Evolutionary conservation across 164 flowering plant species (phyloP).

Genomic region (Pachysandra terminalis): DNA sequence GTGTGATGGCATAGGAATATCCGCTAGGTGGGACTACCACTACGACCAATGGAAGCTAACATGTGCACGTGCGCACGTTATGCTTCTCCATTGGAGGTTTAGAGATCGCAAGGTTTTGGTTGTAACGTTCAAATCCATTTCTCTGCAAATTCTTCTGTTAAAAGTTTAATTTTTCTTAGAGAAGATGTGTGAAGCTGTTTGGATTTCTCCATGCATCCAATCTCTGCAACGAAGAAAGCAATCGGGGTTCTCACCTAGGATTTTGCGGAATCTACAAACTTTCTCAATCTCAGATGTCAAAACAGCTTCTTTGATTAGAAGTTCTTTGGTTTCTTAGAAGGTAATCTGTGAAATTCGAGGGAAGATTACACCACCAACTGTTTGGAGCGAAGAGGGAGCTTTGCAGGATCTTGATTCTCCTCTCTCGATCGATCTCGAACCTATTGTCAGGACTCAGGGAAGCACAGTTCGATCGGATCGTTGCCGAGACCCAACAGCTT

Average conservation of each 20-base stretch:
- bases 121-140: not conserved
- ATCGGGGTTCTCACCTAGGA: not conserved
- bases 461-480: slow-evolving; percentile 54
- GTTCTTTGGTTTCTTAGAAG: not conserved
- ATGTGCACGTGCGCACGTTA: too few species aligned
- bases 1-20: too few species aligned
- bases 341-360: slow-evolving; percentile 8
- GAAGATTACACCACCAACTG: slow-evolving; percentile 8
- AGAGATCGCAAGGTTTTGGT: too few species aligned
- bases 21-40: too few species aligned
- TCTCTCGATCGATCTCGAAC: slow-evolving; percentile 43
- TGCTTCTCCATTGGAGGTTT: too few species aligned
- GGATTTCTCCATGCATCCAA: slow-evolving; percentile 6
- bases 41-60: too few species aligned
- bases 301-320: slow-evolving; percentile 9
- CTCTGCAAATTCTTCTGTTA: not conserved
- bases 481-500: slow-evolving; percentile 60
- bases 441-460: slow-evolving; percentile 49
- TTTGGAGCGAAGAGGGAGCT: slow-evolving; percentile 29
- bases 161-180: not conserved
- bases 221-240: slow-evolving; percentile 3
- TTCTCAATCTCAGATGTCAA: slow-evolving; percentile 4
- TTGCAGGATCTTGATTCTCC: slow-evolving; percentile 41
- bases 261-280: slow-evolving; percentile 2
- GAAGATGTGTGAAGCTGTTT: slow-evolving; percentile 13